A percentile compares a stretch with the other conserved stretches of the same genome.
These are phyloP conservation scores for Coccinonectria pachysandricola DNA, from an alignment of 2,329 filamentous ascomycete species.

Conservation along the genomic window DNA sequence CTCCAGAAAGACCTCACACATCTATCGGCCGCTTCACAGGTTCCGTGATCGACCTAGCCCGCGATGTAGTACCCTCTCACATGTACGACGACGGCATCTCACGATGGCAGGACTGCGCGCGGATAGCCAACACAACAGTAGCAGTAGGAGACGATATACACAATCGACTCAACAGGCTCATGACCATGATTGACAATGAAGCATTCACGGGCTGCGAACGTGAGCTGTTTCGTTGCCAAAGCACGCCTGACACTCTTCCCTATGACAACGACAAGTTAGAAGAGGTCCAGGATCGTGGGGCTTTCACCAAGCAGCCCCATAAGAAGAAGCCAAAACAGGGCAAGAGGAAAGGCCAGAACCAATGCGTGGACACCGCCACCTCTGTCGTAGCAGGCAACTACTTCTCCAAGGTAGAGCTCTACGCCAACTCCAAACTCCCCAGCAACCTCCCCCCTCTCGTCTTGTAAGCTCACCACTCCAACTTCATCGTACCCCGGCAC, in stretches of 20 bases:
- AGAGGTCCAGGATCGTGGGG: conserved; percentile 5
- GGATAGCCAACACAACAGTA: conserved; percentile 35
- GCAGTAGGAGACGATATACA: conserved; percentile 49
- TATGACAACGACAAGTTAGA: conserved; percentile 1
- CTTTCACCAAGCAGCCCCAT: conserved; percentile 2
- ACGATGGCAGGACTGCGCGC: conserved; percentile 30
- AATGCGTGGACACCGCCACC: conserved; percentile 7
- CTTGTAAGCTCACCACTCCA: conserved; percentile 38
- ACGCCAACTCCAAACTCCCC: conserved; percentile 67
- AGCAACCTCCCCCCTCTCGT: conserved; percentile 55
- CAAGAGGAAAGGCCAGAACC: conserved; percentile 8
- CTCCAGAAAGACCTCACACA: no score
- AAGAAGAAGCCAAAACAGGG: conserved; percentile 8
- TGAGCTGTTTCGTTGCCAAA: conserved; percentile 37
- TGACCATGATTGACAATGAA: conserved; percentile 63
- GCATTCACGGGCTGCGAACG: conserved; percentile 41
- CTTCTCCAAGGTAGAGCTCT: conserved; percentile 68
- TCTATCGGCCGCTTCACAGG: conserved; percentile 25
- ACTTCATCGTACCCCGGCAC: not conserved
- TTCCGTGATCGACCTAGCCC: conserved; percentile 34
- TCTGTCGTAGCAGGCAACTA: conserved; percentile 38
- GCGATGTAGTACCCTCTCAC: conserved; percentile 27
- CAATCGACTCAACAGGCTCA: conserved; percentile 53
- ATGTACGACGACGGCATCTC: conserved; percentile 34
- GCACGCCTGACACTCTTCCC: conserved; percentile 4